Evolutionary conservation across 345 rosid genomes (phyloP).

Genomic region (Chamaenerion angustifolium): DNA sequence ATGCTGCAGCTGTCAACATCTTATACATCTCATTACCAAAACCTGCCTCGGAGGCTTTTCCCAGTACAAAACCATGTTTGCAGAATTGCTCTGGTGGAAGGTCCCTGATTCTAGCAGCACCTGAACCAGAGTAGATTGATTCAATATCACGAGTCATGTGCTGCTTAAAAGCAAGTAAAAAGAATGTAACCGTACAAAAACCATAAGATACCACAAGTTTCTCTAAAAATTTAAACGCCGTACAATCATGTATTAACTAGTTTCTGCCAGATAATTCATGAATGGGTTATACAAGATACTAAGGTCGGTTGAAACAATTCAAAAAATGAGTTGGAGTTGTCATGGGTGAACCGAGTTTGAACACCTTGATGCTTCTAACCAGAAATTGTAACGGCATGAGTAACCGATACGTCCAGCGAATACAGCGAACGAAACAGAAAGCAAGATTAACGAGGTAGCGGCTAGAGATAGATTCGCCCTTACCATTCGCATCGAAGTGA

Average conservation of each 20-base stretch:
- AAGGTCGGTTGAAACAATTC: too few species aligned
- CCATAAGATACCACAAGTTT: background rate
- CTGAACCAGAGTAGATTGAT: conserved; percentile 17
- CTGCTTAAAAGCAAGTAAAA: too few species aligned
- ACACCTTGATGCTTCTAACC: too few species aligned
- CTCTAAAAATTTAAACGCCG: too few species aligned
- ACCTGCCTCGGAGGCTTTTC: conserved; percentile 94
- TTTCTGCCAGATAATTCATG: too few species aligned
- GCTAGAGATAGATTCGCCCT: background rate
- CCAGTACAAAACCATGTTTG: conserved; percentile 68
- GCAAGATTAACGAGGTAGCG: background rate
- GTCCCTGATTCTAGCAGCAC: conserved; percentile 51
- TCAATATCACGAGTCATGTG: too few species aligned
- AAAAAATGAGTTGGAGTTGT: background rate
- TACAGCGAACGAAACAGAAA: background rate
- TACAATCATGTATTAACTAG: too few species aligned
- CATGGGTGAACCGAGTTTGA: background rate
- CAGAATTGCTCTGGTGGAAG: conserved; percentile 79
- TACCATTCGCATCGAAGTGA: conserved; percentile 60
- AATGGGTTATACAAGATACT: too few species aligned
- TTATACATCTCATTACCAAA: conserved; percentile 97
- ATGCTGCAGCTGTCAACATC: conserved; percentile 81
- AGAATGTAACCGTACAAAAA: too few species aligned
- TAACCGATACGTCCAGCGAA: background rate
- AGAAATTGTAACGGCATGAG: too few species aligned